Percentiles rank a stretch among this genome's conserved stretches.
phyloP scores from a whole-genome alignment of 371 early-diverging fungal species.

The Phascolomyces articulosus region DNA sequence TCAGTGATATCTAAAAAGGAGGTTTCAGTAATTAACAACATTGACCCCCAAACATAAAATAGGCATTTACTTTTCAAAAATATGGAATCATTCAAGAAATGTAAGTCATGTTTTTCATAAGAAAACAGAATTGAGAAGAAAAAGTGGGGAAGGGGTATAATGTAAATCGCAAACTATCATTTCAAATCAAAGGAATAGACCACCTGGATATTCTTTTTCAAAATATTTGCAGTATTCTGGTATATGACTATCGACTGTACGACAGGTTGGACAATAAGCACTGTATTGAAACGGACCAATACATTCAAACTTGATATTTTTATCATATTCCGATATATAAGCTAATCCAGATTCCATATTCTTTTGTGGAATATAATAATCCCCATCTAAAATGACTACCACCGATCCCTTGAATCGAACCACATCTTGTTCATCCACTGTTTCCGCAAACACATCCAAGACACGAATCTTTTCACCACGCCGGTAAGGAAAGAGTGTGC shows the following conservation, averaged over 20 bases:
- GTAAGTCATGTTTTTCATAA: too few species aligned
- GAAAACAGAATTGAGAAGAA: too few species aligned
- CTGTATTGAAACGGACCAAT: slow-evolving; percentile 1
- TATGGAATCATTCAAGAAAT: too few species aligned
- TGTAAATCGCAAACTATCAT: too few species aligned
- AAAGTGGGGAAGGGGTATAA: too few species aligned
- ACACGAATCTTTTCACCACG: background rate
- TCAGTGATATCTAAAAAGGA: too few species aligned
- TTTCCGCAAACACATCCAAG: background rate
- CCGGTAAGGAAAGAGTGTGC: background rate
- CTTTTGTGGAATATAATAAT: slow-evolving; percentile 7
- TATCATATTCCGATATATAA: background rate
- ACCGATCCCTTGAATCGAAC: slow-evolving; percentile 4
- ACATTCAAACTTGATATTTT: background rate
- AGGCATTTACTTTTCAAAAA: too few species aligned
- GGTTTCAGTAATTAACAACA: too few species aligned
- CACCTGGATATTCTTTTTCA: background rate
- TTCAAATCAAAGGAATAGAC: background rate
- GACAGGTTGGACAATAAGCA: background rate
- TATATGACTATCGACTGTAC: slow-evolving; percentile 2
- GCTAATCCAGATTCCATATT: background rate
- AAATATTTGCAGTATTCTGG: slow-evolving; percentile 6
- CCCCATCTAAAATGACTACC: slow-evolving; percentile 3
- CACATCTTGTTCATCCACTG: background rate
- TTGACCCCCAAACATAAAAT: too few species aligned